These are phyloP conservation scores for Sarocladium brachiariae DNA, from an alignment of 2,329 filamentous ascomycete genomes.

Conservation along the genomic window DNA sequence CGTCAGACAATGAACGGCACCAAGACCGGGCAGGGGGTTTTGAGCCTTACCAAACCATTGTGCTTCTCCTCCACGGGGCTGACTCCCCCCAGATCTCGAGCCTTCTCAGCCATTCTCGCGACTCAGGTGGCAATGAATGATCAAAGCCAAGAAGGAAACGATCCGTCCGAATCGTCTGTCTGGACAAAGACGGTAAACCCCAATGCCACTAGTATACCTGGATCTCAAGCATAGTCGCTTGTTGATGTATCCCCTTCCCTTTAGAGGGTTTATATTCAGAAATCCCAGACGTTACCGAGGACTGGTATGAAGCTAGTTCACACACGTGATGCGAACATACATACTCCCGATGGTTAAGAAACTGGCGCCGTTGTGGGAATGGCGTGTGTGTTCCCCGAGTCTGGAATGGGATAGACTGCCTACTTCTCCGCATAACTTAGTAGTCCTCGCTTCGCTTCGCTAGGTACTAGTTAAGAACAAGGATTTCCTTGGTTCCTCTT, in stretches of 20 bases:
- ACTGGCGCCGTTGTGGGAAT: no score
- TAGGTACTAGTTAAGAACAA: no score
- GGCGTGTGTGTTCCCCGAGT: neutral
- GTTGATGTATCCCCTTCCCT: no score
- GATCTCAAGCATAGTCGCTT: no score
- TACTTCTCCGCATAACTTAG: neutral
- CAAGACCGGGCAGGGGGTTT: no score
- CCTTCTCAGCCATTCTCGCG: neutral
- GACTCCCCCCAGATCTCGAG: neutral
- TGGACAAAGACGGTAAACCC: no score
- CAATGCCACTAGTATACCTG: neutral
- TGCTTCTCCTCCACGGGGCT: neutral
- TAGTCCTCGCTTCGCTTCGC: no score
- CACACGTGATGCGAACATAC: constrained; percentile 2
- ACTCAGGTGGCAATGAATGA: no score
- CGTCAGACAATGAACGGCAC: no score
- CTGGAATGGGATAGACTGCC: neutral
- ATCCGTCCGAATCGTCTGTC: no score
- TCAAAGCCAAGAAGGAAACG: no score
- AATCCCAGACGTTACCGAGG: neutral
- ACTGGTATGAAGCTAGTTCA: neutral
- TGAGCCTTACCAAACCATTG: neutral
- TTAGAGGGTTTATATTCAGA: neutral
- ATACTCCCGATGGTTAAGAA: neutral
- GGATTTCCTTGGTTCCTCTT: neutral